phyloP scores from a whole-genome alignment of 768 basidiomycete species.

The Tubosaeta brunneosetosa region DNA sequence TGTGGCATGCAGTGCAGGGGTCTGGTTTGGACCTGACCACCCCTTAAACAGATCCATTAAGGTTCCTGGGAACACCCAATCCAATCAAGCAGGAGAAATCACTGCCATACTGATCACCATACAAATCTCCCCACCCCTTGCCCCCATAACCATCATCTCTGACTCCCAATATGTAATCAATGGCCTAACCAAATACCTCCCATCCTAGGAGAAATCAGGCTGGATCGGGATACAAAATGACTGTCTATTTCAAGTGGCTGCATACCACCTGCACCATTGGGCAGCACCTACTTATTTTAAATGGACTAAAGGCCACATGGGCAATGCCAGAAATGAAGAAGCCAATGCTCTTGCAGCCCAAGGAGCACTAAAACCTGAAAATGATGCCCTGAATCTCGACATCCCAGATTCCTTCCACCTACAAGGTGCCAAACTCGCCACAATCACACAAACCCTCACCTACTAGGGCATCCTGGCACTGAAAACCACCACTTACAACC shows the following conservation, averaged over 20 bases:
- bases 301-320: conserved; percentile 26
- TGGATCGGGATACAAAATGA: background rate
- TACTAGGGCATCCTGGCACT: conserved; percentile 10
- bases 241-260: background rate
- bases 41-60: too few relatives aligned
- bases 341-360: conserved; percentile 20
- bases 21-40: too few relatives aligned
- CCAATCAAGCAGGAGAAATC: too few relatives aligned
- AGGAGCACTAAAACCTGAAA: conserved; percentile 9
- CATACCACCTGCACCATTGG: conserved; percentile 4
- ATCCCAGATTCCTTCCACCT: conserved; percentile 2
- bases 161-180: background rate
- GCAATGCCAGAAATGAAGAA: conserved; percentile 17
- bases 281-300: conserved; percentile 14
- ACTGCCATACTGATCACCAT: background rate
- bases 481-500: too few relatives aligned
- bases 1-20: background rate
- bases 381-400: conserved; percentile 1
- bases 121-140: background rate
- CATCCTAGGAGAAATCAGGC: background rate
- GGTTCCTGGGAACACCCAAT: too few relatives aligned
- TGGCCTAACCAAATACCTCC: background rate
- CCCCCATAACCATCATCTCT: background rate
- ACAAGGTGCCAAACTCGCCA: conserved; percentile 9
- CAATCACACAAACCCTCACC: conserved; percentile 11